Percentiles rank a stretch among this genome's conserved stretches.
phyloP scores from a whole-genome alignment of 2,329 filamentous ascomycete genomes.

The Ophiostoma sp. region DNA sequence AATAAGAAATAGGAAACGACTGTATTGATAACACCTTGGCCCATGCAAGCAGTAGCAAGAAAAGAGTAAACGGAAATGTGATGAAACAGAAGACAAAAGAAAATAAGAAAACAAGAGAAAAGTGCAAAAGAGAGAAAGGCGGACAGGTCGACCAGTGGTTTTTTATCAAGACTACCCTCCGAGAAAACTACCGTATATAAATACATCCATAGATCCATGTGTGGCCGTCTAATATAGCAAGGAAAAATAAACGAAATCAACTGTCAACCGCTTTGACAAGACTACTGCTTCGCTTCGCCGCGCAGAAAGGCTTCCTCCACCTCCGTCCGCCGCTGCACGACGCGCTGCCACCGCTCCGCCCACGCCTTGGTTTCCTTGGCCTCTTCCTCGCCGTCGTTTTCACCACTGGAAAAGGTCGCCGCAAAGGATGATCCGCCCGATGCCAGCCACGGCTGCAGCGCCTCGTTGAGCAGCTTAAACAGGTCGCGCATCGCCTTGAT shows the following conservation, averaged over 20 bases:
- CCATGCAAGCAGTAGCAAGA: not conserved
- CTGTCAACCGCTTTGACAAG: no score
- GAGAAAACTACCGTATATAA: not conserved
- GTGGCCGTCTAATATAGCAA: not conserved
- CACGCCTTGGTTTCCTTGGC: conserved; percentile 63
- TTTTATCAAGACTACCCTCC: not conserved
- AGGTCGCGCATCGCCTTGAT: conserved; percentile 69
- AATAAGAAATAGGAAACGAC: not conserved
- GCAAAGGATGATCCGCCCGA: conserved; percentile 64
- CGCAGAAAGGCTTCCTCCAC: conserved; percentile 71
- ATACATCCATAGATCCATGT: not conserved
- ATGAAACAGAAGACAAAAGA: not conserved
- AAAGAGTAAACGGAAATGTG: not conserved
- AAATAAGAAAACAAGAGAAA: not conserved
- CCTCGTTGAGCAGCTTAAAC: conserved; percentile 75
- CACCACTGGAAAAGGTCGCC: conserved; percentile 34
- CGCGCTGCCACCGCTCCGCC: conserved; percentile 80
- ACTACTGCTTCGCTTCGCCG: conserved; percentile 36
- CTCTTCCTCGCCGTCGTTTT: conserved; percentile 54
- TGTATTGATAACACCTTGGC: not conserved
- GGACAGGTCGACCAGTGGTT: not conserved
- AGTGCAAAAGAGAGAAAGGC: not conserved
- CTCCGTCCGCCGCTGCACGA: conserved; percentile 73
- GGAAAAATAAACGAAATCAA: not conserved
- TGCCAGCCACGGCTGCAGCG: conserved; percentile 65